These are phyloP conservation scores for Lycium barbarum DNA, from an alignment of 257 asterid species.

Conservation along the genomic window DNA sequence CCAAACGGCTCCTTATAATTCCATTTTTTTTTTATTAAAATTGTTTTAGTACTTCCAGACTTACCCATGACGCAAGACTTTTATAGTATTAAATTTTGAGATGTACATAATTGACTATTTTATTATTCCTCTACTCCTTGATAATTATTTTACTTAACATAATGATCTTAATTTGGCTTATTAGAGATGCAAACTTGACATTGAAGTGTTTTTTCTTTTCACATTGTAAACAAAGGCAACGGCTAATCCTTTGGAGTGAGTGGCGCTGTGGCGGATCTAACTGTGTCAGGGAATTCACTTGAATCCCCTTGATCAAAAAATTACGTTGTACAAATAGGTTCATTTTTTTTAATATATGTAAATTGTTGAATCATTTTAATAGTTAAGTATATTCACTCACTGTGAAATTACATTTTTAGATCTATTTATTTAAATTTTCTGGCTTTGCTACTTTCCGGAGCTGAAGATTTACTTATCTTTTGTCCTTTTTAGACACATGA, in stretches of 20 bases:
- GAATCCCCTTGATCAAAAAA: neutral
- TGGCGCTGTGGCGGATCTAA: neutral
- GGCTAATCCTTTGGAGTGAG: neutral
- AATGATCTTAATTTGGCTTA: neutral
- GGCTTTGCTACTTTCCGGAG: neutral
- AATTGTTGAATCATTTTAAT: neutral
- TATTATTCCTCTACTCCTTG: neutral
- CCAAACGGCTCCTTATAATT: neutral
- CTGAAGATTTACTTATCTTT: neutral
- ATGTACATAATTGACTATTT: neutral
- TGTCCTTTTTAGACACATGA: no score
- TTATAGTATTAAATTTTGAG: neutral
- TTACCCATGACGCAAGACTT: neutral
- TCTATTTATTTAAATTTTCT: neutral
- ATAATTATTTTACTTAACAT: neutral
- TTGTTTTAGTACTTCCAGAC: neutral
- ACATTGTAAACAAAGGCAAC: neutral
- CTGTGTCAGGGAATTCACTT: neutral
- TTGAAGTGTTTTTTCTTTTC: neutral
- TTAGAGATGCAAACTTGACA: neutral
- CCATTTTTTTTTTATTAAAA: neutral
- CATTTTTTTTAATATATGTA: neutral
- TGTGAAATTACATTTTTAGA: neutral
- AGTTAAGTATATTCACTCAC: neutral
- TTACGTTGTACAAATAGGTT: neutral